These are phyloP conservation scores for Apiotrichum gracile DNA, from an alignment of 1,284 basidiomycete genomes.

Conservation along the genomic window DNA sequence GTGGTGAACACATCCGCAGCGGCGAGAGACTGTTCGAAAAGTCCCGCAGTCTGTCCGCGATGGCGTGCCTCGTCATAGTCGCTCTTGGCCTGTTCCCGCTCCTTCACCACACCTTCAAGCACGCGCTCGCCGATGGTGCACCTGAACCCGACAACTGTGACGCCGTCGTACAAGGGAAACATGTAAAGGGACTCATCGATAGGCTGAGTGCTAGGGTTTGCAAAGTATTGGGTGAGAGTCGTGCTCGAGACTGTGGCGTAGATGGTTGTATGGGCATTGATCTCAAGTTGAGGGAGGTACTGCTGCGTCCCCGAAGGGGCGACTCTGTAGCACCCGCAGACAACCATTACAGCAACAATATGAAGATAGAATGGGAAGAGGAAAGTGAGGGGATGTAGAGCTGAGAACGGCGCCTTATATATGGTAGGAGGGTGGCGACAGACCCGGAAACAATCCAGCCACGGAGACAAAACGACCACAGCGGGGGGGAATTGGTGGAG, in stretches of 20 bases:
- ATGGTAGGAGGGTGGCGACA: too few species aligned
- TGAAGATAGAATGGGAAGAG: too few species aligned
- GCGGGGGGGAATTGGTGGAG: too few species aligned
- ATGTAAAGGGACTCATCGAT: constrained; percentile 54
- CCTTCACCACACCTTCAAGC: constrained; percentile 53
- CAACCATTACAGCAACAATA: too few species aligned
- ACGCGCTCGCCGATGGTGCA: constrained; percentile 48
- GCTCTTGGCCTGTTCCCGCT: constrained; percentile 50
- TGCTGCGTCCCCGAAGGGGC: neutral
- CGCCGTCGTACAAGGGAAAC: constrained; percentile 58
- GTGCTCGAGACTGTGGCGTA: constrained; percentile 52
- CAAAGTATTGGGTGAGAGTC: constrained; percentile 52
- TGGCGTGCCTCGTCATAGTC: constrained; percentile 50
- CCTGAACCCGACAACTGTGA: constrained; percentile 53
- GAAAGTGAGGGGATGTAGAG: too few species aligned
- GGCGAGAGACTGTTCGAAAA: constrained; percentile 33
- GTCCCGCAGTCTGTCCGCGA: constrained; percentile 49
- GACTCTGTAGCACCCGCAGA: neutral
- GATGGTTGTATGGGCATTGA: constrained; percentile 5
- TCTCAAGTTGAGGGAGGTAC: constrained; percentile 4
- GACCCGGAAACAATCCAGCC: too few species aligned
- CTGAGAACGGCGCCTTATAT: too few species aligned
- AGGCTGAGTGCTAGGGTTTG: constrained; percentile 43
- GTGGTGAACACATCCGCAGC: constrained; percentile 14
- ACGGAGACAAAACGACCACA: too few species aligned